Percentiles rank a stretch among this genome's conserved stretches.
Conservation (phyloP, 2,329 filamentous ascomycete genomes). For the Calonectria leucothoes region DNA sequence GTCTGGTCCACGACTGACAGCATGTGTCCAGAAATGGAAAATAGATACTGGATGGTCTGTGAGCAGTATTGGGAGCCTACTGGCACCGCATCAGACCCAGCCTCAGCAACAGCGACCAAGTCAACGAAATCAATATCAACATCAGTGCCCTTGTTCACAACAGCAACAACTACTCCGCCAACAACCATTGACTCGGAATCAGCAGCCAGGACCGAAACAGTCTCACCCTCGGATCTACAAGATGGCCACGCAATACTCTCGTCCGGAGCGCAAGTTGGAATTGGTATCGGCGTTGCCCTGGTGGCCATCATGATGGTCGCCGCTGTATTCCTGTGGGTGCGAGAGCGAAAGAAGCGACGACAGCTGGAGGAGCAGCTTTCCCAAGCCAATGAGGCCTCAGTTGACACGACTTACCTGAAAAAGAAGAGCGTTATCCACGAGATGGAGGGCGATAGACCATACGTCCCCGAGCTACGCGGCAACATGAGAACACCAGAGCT, state of each 20-base stretch:
- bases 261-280: constrained; percentile 32
- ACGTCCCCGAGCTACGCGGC: constrained; percentile 32
- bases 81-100: constrained; percentile 37
- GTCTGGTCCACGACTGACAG: not conserved
- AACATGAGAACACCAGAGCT: constrained; percentile 37
- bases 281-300: constrained; percentile 31
- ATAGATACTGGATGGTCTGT: constrained; percentile 43
- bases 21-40: constrained; percentile 35
- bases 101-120: constrained; percentile 19
- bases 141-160: not conserved
- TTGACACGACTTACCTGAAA: not conserved
- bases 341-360: constrained; percentile 33
- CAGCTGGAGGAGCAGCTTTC: constrained; percentile 25
- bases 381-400: constrained; percentile 10
- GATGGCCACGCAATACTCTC: constrained; percentile 12
- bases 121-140: constrained; percentile 1
- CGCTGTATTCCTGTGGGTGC: constrained; percentile 34
- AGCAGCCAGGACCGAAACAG: not conserved
- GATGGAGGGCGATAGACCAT: constrained; percentile 39
- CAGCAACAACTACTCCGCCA: not conserved
- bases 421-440: constrained; percentile 24
- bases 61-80: constrained; percentile 41
- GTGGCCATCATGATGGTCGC: constrained; percentile 28
- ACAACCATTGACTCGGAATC: constrained; percentile 13
- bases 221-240: not conserved